phyloP scores from a whole-genome alignment of 768 basidiomycete species.

The Dendrothele bispora region DNA sequence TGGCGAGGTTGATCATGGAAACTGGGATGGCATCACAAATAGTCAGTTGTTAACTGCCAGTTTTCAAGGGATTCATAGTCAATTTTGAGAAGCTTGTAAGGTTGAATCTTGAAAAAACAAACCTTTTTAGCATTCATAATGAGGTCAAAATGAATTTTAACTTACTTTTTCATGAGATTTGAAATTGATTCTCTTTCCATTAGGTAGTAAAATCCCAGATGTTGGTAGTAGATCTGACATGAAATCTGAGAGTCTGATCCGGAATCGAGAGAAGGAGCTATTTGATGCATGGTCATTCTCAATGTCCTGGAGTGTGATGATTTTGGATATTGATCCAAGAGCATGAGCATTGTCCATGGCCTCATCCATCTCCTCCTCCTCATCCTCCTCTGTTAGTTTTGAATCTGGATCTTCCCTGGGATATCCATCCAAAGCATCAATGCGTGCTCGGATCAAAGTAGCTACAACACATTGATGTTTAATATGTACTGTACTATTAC shows the following conservation, averaged over 20 bases:
- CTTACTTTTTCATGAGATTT: too few species aligned
- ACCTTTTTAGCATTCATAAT: too few species aligned
- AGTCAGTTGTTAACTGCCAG: constrained; percentile 12
- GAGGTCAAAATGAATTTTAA: too few species aligned
- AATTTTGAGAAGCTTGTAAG: constrained; percentile 11
- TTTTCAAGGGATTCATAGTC: constrained; percentile 12
- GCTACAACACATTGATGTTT: not conserved
- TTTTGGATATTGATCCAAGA: not conserved
- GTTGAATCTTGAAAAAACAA: too few species aligned
- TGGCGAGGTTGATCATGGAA: constrained; percentile 6
- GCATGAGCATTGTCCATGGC: not conserved
- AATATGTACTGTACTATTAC: not conserved
- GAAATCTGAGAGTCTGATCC: not conserved
- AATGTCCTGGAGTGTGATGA: not conserved
- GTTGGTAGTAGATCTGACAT: not conserved
- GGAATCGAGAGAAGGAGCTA: not conserved
- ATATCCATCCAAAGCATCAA: constrained; percentile 1
- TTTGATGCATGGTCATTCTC: not conserved
- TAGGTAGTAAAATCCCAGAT: not conserved
- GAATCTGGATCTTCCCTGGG: not conserved
- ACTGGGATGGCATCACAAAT: constrained; percentile 12
- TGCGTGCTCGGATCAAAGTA: not conserved
- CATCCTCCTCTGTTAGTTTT: not conserved
- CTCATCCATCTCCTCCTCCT: not conserved
- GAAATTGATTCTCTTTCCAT: too few species aligned